Base-by-base conservation (phyloP, 2,329 filamentous ascomycete species). In the Achaetomium macrosporum region DNA sequence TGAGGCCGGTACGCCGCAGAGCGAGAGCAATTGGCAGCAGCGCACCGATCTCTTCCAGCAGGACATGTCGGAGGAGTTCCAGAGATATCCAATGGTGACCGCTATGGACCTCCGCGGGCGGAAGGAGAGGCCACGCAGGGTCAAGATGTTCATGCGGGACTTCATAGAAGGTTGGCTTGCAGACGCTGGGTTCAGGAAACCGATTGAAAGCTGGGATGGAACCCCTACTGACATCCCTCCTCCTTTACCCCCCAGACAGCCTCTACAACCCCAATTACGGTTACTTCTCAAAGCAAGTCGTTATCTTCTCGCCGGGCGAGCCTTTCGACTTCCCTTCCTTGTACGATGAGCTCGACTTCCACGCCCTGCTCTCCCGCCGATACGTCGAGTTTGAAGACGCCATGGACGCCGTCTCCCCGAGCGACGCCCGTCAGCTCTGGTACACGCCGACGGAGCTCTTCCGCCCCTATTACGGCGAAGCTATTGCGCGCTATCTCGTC, bases 401-500 rank as follows among this genome's bases (percentile, higher is more conserved):
- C 19, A 81, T 99, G 53, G 95, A 99, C 68, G 80, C 78, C 42
- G 82, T 85, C 59, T 82, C 87, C 51, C 88, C 73, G 36, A 66
- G 62, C n/a, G 81, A 85, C 44, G 86, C 88, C 39, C 83, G 93
- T 10, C 93, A 99, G 73, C 77, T 99, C 42, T 99, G 93, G 93
- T 95, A 99, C 70, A 99, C 93, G 12, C 93, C 95, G 0, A 99
- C 93, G 0, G 93, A 99, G 73, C 82, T 99, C 17, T 99, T 99
- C 73, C 83, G 89, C 31, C 93, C 95, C 0, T 95, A 92, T 71
- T 99, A 99, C 68, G 95, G 92, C 66, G 91, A 99, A 75, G 89
- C 93, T 33, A 89, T 99, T 61, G 93, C 92, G n/a, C 85, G 92
- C 17, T 96, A 97, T 69, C 82, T 99, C 42, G 85, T 97, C 61